Percentiles rank a stretch among this genome's conserved stretches.
phyloP scores from a whole-genome alignment of 2,329 filamentous ascomycete species.

The Verticillium isaacii region DNA sequence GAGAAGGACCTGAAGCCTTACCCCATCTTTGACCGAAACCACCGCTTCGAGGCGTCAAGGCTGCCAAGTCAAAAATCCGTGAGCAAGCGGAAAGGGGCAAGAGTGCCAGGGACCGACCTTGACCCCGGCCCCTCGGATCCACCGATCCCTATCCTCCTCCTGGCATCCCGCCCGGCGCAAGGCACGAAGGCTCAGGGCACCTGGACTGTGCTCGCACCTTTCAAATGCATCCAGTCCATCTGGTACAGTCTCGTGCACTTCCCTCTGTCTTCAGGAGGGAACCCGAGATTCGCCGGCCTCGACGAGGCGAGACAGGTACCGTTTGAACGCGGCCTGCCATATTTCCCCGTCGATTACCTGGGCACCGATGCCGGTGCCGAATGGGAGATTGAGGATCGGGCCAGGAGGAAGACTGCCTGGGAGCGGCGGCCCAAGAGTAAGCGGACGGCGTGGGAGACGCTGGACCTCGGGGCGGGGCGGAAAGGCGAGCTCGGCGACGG shows the following conservation, averaged over 20 bases:
- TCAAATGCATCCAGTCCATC: conserved; percentile 79
- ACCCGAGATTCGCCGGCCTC: conserved; percentile 77
- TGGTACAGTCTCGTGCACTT: conserved; percentile 87
- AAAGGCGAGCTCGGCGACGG: conserved; percentile 81
- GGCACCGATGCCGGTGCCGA: conserved; percentile 72
- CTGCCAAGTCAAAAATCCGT: conserved; percentile 75
- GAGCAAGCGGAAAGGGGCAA: conserved; percentile 67
- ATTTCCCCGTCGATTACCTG: conserved; percentile 83
- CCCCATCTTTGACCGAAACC: conserved; percentile 64
- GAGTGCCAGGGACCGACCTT: conserved; percentile 58
- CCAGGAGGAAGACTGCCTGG: conserved; percentile 61
- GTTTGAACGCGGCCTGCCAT: conserved; percentile 73
- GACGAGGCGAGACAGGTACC: conserved; percentile 73
- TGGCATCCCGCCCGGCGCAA: conserved; percentile 50
- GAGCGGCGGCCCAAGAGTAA: conserved; percentile 76
- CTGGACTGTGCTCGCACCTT: conserved; percentile 84
- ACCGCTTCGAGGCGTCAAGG: conserved; percentile 59
- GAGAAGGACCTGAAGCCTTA: conserved; percentile 44
- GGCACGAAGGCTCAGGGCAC: conserved; percentile 54
- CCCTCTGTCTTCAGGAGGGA: conserved; percentile 73
- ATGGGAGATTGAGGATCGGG: conserved; percentile 69
- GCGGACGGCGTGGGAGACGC: conserved; percentile 65
- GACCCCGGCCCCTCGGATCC: conserved; percentile 58
- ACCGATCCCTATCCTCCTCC: conserved; percentile 69
- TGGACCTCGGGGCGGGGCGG: conserved; percentile 67